Evolutionary conservation across 108 stramenopile species (phyloP).

Genomic region (Cylindrotheca closterium): DNA sequence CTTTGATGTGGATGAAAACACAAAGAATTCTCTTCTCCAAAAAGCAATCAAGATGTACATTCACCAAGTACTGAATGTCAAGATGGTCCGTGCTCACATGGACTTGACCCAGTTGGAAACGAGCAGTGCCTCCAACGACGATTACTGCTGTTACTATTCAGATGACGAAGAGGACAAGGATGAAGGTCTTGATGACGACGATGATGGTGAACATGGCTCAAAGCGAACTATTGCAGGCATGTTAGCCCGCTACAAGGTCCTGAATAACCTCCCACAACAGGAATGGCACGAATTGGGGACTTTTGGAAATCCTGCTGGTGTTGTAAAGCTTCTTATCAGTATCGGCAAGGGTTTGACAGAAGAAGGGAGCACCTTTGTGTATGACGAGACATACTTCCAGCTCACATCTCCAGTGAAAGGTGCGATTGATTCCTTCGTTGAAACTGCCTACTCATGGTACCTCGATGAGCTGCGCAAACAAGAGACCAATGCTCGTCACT

Average conservation of each 20-base stretch:
- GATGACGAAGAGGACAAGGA: no score
- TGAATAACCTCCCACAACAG: slow-evolving; percentile 27
- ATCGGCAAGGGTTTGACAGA: slow-evolving; percentile 13
- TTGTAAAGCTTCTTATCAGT: slow-evolving; percentile 17
- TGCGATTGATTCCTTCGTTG: slow-evolving; percentile 49
- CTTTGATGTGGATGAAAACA: slow-evolving; percentile 25
- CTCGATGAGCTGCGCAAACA: slow-evolving; percentile 33
- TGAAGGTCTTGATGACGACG: slow-evolving; percentile 29
- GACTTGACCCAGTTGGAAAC: slow-evolving; percentile 32
- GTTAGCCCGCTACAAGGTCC: slow-evolving; percentile 37
- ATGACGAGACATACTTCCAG: slow-evolving; percentile 15
- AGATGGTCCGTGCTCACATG: slow-evolving; percentile 25
- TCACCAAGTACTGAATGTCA: slow-evolving; percentile 27
- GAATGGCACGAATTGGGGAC: slow-evolving; percentile 35
- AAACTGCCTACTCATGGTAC: slow-evolving; percentile 49
- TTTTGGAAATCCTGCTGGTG: slow-evolving; percentile 15
- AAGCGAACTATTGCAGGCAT: slow-evolving; percentile 26
- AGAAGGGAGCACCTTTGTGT: slow-evolving; percentile 1
- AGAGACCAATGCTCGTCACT: slow-evolving; percentile 51
- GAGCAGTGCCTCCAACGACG: background rate
- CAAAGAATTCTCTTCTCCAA: slow-evolving; percentile 43
- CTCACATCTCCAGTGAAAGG: slow-evolving; percentile 24
- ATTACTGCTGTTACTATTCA: no score
- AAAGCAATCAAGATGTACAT: slow-evolving; percentile 52
- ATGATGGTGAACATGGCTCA: slow-evolving; percentile 9